These are phyloP conservation scores for Ambrosiella xylebori DNA, from an alignment of 2,329 filamentous ascomycete species.

Conservation along the genomic window DNA sequence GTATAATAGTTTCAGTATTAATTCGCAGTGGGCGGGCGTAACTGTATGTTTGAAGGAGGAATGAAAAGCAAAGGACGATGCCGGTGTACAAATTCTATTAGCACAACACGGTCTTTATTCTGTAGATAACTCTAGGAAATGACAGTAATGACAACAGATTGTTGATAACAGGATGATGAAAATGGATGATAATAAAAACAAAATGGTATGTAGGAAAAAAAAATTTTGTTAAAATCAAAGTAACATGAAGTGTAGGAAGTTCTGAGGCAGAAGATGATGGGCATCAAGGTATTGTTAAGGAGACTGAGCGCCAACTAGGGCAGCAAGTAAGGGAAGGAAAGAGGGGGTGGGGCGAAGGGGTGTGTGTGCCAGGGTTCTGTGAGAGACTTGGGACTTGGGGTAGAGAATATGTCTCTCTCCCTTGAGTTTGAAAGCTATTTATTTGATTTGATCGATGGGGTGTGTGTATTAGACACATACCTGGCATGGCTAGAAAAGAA, in stretches of 20 bases:
- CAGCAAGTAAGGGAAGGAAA: neutral
- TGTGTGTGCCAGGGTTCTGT: neutral
- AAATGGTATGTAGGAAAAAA: neutral
- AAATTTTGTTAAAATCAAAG: neutral
- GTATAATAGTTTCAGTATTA: neutral
- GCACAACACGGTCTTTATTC: neutral
- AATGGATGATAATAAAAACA: conserved; percentile 1
- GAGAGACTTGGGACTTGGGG: neutral
- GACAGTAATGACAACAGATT: too few relatives aligned
- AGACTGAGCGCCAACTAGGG: neutral
- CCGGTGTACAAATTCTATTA: neutral
- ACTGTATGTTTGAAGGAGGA: neutral
- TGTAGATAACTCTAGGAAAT: too few relatives aligned
- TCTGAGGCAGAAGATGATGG: neutral
- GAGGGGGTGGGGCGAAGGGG: neutral
- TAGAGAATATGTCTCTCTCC: neutral
- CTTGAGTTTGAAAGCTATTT: neutral
- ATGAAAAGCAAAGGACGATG: neutral
- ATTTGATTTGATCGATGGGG: too few relatives aligned
- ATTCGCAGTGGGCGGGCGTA: neutral
- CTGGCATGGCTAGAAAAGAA: neutral
- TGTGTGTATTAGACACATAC: too few relatives aligned
- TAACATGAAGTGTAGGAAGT: conserved; percentile 5
- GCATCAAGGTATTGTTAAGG: conserved; percentile 7
- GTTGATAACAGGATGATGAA: neutral